Evolutionary conservation across 768 basidiomycete species (phyloP), one percentile per base, ranked within the genome.

Genomic region (Mycena leptocephala): DNA sequence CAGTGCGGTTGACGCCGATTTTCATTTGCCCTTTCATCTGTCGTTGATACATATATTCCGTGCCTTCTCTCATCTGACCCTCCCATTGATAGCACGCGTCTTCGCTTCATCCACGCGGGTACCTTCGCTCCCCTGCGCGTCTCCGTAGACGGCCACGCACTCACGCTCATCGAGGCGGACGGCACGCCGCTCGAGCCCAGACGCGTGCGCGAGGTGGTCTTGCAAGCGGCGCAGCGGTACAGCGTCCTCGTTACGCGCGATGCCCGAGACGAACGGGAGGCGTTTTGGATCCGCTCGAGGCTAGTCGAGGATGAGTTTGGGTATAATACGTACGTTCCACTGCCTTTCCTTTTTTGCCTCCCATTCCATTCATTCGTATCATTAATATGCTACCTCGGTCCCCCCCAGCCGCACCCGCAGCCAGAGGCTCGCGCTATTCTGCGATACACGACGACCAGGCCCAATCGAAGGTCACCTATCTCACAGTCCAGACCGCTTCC

Each of bases 221-320:
- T 91, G 74, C 84, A 85, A 30, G 83, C 90, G 56, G 90, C 89
- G 2, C 90, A 91, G 82, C 85, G 90, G 56, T 89, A 90, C 79
- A 88, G 86, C 24, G 90, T 88, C 33, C 83, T 91, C 55, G 78
- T 91, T 11, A 18, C n/a, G 3, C 43, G 24, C 22, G 67, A 56
- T 11, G 37, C 43, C 18, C 13, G 61, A 65, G 22, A 51, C 13
- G 24, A 43, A 14, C 2, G 48, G 48, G 24, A 30, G 18, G 77
- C 51, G 46, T 75, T 71, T 28, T 78, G 74, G 77, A 72, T 78
- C 39, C 70, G 74, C 30, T 58, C 59, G 46, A 28, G 4, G 13
- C 68, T 78, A 10, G 70, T 66, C 20, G 51, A 75, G 24, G 53
- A 63, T 10, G 37, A 30, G 70, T 78, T 78, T 53, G 74, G 70